These are phyloP conservation scores for Podospora pseudopauciseta DNA, from an alignment of 495 filamentous ascomycete species.

Conservation along the genomic window DNA sequence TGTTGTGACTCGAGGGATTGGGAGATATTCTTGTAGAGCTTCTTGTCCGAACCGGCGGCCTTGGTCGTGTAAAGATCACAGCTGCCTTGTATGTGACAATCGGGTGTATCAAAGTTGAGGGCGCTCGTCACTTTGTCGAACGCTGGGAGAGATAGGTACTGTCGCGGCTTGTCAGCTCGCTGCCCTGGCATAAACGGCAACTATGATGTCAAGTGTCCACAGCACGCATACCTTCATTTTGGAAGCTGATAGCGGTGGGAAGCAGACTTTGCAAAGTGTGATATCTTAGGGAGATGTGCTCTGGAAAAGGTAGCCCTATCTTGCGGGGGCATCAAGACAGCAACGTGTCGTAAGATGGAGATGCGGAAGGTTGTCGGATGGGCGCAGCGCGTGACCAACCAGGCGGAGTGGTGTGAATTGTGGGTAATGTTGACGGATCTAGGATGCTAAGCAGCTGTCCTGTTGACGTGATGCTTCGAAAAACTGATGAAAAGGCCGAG, in stretches of 20 bases:
- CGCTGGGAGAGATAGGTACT: slow-evolving; percentile 89
- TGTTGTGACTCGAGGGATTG: slow-evolving; percentile 83
- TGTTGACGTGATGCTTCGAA: not conserved
- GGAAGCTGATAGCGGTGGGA: slow-evolving; percentile 10
- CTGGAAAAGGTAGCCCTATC: not conserved
- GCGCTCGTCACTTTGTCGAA: slow-evolving; percentile 85
- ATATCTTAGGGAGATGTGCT: not conserved
- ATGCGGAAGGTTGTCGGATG: not conserved
- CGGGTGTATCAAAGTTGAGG: slow-evolving; percentile 88
- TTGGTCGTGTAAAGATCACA: slow-evolving; percentile 98
- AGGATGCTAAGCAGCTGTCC: not conserved
- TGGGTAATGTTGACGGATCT: not conserved
- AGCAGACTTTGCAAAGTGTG: not conserved
- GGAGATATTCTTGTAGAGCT: slow-evolving; percentile 92
- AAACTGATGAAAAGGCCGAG: not conserved
- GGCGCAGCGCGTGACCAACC: not conserved
- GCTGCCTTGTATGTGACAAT: slow-evolving; percentile 82
- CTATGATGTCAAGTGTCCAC: not conserved
- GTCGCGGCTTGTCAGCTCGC: slow-evolving; percentile 12
- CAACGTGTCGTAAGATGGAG: not conserved
- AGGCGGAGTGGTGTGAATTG: not conserved
- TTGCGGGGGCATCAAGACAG: slow-evolving; percentile 1
- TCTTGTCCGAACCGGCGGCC: slow-evolving; percentile 89
- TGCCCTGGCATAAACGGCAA: not conserved
- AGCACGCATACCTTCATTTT: slow-evolving; percentile 34